These are phyloP conservation scores for Boletus rex-veris DNA, from an alignment of 768 basidiomycete species.

Conservation along the genomic window DNA sequence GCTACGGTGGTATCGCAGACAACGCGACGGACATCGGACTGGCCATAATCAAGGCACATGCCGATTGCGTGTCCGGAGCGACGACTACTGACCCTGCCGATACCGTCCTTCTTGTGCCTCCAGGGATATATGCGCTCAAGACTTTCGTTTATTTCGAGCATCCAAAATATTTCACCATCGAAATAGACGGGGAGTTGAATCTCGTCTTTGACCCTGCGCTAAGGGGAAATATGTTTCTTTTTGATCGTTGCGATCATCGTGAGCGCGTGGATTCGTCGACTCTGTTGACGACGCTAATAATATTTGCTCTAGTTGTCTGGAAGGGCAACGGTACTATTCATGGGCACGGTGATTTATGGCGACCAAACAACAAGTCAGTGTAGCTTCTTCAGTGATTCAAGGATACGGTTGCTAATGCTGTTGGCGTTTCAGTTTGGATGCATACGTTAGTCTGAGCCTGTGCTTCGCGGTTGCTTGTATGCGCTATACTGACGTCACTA, in stretches of 20 bases:
- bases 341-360: conserved; percentile 6
- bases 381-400: background rate
- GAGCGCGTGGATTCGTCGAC: background rate
- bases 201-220: background rate
- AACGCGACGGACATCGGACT: conserved; percentile 1
- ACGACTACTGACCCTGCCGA: background rate
- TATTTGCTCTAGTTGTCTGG: conserved; percentile 3
- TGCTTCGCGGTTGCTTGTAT: background rate
- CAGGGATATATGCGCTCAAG: conserved; percentile 1
- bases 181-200: conserved; percentile 3
- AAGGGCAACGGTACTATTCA: conserved; percentile 3
- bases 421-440: background rate
- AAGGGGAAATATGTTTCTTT: conserved; percentile 1
- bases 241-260: conserved; percentile 1
- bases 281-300: background rate
- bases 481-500: background rate
- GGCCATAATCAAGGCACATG: conserved; percentile 3
- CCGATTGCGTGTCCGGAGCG: background rate
- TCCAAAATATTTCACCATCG: background rate
- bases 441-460: background rate
- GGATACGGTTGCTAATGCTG: background rate
- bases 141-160: background rate
- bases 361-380: background rate
- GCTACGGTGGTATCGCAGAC: conserved; percentile 10
- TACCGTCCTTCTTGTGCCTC: conserved; percentile 7